Evolutionary conservation across 179 eudicot genomes (phyloP), one percentile per base, ranked within the genome.

Genomic region (Amaranthus tricolor): DNA sequence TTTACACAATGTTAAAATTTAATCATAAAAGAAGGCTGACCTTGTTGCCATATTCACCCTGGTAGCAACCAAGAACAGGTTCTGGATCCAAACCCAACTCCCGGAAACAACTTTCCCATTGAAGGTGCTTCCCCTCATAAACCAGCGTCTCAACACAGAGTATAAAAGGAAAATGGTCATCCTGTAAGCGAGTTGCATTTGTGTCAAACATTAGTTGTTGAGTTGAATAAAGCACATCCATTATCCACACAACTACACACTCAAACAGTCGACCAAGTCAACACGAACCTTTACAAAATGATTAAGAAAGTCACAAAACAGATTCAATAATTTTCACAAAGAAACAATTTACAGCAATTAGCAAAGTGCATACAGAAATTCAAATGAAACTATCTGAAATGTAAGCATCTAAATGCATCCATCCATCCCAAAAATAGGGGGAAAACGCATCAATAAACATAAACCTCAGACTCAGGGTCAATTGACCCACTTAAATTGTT

Each of bases 41-140:
- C 96, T 89, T 68, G 17, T 56, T 79, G 61, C 99, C 98, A 58
- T 51, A 59, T 9, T 84, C 90, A 71, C 74, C 78, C 63, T 40
- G 63, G 62, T 79, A 85, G 78, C 99, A 95, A 66, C 76, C 80
- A 60, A 59, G 24, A 65, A 95, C 78, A 10, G 89, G 85, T 10
- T 69, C 63, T 47, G 88, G 78, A 79, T 89, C 88, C 78, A 91
- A 82, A 51, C 71, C 77, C 85, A 86, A 68, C 65, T 75, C 77
- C 57, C 70, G 73, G 67, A 85, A 95, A 79, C 99, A 95, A 59
- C 88, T 84, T 71, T 87, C 86, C 98, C 99, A 93, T 72, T 89
- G 64, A 1, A 79, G n/a, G 64, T 76, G 85, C 52, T 82, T 86
- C 65, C 74, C 76, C 68, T 88, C 61, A 43, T 84, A 74, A 52